Base-by-base conservation (phyloP, 306 rosid species). In the Ziziphus jujuba region DNA sequence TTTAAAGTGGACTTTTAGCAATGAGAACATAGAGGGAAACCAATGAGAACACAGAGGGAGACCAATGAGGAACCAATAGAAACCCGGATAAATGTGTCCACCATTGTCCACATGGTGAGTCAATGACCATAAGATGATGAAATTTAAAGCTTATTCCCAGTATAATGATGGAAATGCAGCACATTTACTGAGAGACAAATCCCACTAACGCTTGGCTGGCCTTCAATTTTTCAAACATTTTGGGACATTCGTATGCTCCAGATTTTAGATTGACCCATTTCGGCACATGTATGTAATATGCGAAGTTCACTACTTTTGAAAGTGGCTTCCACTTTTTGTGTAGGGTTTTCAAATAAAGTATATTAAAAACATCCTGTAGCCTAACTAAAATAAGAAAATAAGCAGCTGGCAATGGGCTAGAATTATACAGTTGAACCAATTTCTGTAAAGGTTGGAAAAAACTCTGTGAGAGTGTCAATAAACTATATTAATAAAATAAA, bases 81-180 rank as follows among this genome's bases (percentile, higher is more conserved):
- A 61, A 43, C 52, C 52, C 14, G 2, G 35, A 43, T 23, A 40
- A 61, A 38, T 38, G 66, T 5, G 55, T 14, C 10, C 17, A 5
- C 40, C 61, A 23, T 28, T 10, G 19, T 31, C 35, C 6, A 20
- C 14, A 52, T 17, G 44, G 33, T 5, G 25, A 31, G 70, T 65
- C 70, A 33, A 65, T n/a, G 70, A 31, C 70, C 59, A 50, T 65
- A 34, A 64, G 45, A 49, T 17, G n/a, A n/a, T 2, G 34, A 50
- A 2, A 49, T 65, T 49, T 8, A 48, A 47, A 25, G 28, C 69
- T 4, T 19, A 50, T 49, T 65, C 58, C 28, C 31, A 8, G 70
- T 45, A 49, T 9, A 65, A 65, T 65, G 33, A 50, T 65, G 58
- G 11, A 44, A 49, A 48, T 33, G 21, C 48, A 50, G 47, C 25